These are phyloP conservation scores for Gracilaria gracilis DNA, from an alignment of 23 red algal genomes.

Conservation along the genomic window DNA sequence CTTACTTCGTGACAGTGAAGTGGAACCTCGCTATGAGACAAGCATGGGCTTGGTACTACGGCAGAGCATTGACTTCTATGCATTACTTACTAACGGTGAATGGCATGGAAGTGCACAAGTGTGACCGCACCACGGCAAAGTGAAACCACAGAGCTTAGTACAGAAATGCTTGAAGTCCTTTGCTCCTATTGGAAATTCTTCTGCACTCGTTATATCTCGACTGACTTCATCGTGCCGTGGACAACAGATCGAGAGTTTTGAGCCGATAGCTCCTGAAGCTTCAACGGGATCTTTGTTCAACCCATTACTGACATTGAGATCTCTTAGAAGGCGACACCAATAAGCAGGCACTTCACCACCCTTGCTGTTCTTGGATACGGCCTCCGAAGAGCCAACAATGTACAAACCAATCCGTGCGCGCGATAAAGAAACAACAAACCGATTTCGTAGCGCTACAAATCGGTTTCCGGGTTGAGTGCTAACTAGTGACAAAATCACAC, in stretches of 20 bases:
- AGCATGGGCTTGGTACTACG: slow-evolving; percentile 37
- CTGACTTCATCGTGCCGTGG: slow-evolving; percentile 39
- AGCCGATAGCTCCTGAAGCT: background rate
- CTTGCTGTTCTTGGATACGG: slow-evolving; percentile 26
- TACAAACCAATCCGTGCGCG: slow-evolving; percentile 67
- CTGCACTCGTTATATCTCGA: slow-evolving; percentile 3
- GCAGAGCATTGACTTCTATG: slow-evolving; percentile 32
- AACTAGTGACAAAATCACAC: slow-evolving; percentile 65
- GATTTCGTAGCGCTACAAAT: slow-evolving; percentile 65
- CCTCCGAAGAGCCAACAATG: slow-evolving; percentile 57
- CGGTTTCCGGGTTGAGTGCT: slow-evolving; percentile 51
- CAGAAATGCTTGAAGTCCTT: slow-evolving; percentile 43
- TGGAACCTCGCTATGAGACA: slow-evolving; percentile 25
- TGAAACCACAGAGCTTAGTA: slow-evolving; percentile 32
- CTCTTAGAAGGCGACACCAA: slow-evolving; percentile 49
- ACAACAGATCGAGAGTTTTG: slow-evolving; percentile 51
- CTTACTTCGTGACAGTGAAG: slow-evolving; percentile 39
- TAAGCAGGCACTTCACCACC: slow-evolving; percentile 21
- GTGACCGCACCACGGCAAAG: slow-evolving; percentile 63
- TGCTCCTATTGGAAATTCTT: slow-evolving; percentile 33
- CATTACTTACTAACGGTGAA: background rate
- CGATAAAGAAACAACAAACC: slow-evolving; percentile 43
- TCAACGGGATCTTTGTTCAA: background rate
- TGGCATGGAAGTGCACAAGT: slow-evolving; percentile 44
- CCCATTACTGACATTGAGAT: background rate